Conservation (phyloP, 805 yeast genomes). For the Saturnispora mendoncae region DNA sequence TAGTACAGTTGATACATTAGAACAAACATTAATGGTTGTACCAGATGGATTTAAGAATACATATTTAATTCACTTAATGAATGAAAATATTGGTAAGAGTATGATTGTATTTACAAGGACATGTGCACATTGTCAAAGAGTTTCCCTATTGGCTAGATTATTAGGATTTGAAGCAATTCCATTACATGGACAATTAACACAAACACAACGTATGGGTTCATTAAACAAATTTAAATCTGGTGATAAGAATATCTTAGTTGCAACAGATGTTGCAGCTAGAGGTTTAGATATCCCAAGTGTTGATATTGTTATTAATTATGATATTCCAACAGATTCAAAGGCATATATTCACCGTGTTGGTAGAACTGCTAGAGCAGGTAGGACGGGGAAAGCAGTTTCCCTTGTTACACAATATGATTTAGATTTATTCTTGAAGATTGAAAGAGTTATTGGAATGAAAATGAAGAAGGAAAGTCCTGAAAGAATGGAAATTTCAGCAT, state of each 20-base stretch:
- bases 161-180: slow-evolving; percentile 88
- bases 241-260: slow-evolving; percentile 57
- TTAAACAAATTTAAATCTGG: slow-evolving; percentile 73
- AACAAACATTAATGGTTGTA: slow-evolving; percentile 81
- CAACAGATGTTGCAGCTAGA: slow-evolving; percentile 91
- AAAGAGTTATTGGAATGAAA: slow-evolving; percentile 74
- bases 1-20: slow-evolving; percentile 88
- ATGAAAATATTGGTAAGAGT: slow-evolving; percentile 78
- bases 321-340: slow-evolving; percentile 92
- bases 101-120: slow-evolving; percentile 88
- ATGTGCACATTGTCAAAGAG: slow-evolving; percentile 89
- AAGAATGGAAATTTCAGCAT: slow-evolving; percentile 62
- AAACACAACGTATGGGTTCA: slow-evolving; percentile 76
- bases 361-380: slow-evolving; percentile 94
- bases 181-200: slow-evolving; percentile 85
- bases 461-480: slow-evolving; percentile 77
- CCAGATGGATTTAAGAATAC: slow-evolving; percentile 93
- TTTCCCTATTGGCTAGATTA: slow-evolving; percentile 70
- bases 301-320: slow-evolving; percentile 81
- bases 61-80: slow-evolving; percentile 67
- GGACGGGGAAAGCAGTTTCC: slow-evolving; percentile 79
- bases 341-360: slow-evolving; percentile 96
- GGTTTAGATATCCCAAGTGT: slow-evolving; percentile 95
- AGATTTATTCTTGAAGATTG: slow-evolving; percentile 81
- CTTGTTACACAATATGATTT: slow-evolving; percentile 91